Evolutionary conservation across 495 filamentous ascomycete genomes (phyloP), one percentile per base, ranked within the genome.

Genomic region (Podospora comata): DNA sequence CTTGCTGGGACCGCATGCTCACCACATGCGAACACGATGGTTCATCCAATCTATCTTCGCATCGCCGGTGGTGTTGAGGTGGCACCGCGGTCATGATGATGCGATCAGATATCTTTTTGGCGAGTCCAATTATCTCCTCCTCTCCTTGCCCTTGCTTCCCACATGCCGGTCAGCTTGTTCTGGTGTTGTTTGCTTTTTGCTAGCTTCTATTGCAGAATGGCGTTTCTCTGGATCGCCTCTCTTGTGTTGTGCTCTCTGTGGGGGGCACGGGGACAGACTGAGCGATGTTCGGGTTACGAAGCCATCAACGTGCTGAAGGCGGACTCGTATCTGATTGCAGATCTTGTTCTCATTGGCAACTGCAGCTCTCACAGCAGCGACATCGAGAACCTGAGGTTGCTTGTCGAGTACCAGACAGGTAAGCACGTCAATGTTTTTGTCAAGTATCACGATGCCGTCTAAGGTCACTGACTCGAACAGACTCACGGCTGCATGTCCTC

Each of bases 341-440:
- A 90, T 58, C 81, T 96, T 67, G 83, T 71, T 11, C 78, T 94
- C 0, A 87, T 88, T 0, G 74, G 83, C 23, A 81, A 83, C 28
- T 96, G 92, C 73, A 86, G 89, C 76, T 81, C 83, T 3, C 92
- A 91, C 71, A 88, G 91, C 44, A 79, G 80, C 1, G 92, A 96
- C 72, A 65, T 96, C 62, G 73, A 77, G 54, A 81, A 88, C 53
- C 77, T 96, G 70, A 88, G 82, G 69, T 75, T 96, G 59, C 76
- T 87, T 16, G 91, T 94, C 54, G 88, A 90, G 58, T 93, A 93
- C 68, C 88, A 96, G 74, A 89, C 87, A 3, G 85, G 92, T 93
- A 73, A 75, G 85, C 80, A 16, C 15, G 53, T 18, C n/a, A 23
- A 23, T 2, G 5, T 16, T 19, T 15, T 58, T 53, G 39, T 11